These are phyloP conservation scores for Botrytis pseudocinerea DNA, from an alignment of 2,329 filamentous ascomycete genomes.

Conservation along the genomic window DNA sequence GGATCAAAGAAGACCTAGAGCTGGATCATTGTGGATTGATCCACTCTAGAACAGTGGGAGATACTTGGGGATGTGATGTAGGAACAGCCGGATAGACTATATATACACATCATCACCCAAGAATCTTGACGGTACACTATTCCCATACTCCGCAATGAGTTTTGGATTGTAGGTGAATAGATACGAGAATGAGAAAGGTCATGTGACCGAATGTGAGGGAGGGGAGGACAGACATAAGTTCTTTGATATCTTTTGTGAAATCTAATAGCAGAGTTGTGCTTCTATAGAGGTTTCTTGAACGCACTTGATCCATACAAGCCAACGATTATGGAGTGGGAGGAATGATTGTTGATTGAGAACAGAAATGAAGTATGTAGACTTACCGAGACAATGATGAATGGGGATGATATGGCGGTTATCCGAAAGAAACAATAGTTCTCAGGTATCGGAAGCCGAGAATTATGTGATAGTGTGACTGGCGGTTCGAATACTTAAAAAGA, in stretches of 20 bases:
- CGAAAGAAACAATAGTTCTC: neutral
- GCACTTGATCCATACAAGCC: neutral
- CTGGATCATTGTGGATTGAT: neutral
- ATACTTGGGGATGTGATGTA: neutral
- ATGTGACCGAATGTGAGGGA: neutral
- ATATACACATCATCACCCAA: neutral
- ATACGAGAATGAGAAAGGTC: neutral
- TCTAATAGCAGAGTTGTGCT: too few relatives aligned
- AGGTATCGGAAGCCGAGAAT: neutral
- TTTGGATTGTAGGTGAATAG: neutral
- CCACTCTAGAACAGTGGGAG: neutral
- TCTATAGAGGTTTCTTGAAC: neutral
- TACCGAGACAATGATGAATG: conserved; percentile 11
- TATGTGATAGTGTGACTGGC: too few relatives aligned
- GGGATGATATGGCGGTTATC: neutral
- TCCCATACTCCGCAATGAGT: neutral
- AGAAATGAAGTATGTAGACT: conserved; percentile 4
- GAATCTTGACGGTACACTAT: neutral
- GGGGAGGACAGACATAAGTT: neutral
- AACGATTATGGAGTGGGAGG: neutral
- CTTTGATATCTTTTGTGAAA: neutral
- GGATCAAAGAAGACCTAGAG: neutral
- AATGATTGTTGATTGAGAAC: neutral
- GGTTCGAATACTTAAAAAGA: neutral
- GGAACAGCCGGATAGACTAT: neutral